These are phyloP conservation scores for Cynara cardunculus DNA, from an alignment of 129 eudicot species.

Conservation along the genomic window DNA sequence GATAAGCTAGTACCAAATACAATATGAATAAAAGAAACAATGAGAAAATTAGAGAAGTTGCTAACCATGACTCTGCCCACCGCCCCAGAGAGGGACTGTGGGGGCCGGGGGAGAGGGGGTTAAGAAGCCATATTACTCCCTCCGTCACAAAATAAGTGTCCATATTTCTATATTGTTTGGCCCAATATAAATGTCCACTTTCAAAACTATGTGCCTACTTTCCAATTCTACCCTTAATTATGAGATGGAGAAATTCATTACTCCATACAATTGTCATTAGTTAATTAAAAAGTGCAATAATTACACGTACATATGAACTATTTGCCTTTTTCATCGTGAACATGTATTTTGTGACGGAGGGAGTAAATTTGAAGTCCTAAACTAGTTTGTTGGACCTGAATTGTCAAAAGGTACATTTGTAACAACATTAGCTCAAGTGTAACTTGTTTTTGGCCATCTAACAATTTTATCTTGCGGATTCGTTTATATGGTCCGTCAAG, in stretches of 20 bases:
- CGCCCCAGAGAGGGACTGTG: neutral
- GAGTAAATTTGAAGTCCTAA: neutral
- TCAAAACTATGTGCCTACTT: neutral
- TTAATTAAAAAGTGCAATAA: neutral
- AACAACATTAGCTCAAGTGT: neutral
- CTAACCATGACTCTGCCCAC: neutral
- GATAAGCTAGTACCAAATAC: neutral
- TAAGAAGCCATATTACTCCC: neutral
- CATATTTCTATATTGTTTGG: neutral
- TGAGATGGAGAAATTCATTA: neutral
- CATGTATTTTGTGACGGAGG: neutral
- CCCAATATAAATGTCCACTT: neutral
- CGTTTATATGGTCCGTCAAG: neutral
- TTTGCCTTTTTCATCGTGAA: neutral
- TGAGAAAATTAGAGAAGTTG: neutral
- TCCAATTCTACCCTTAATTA: neutral
- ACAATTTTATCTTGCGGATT: neutral
- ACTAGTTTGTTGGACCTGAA: neutral
- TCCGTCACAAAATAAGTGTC: neutral
- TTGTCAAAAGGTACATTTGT: neutral
- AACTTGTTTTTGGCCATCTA: neutral
- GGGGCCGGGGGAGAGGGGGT: neutral
- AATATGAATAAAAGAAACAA: neutral
- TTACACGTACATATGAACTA: neutral
- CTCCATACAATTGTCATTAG: neutral